A percentile compares a stretch with the other conserved stretches of the same genome.
Evolutionary conservation across 495 filamentous ascomycete genomes (phyloP).

Genomic region (Aspergillus bertholletiae): DNA sequence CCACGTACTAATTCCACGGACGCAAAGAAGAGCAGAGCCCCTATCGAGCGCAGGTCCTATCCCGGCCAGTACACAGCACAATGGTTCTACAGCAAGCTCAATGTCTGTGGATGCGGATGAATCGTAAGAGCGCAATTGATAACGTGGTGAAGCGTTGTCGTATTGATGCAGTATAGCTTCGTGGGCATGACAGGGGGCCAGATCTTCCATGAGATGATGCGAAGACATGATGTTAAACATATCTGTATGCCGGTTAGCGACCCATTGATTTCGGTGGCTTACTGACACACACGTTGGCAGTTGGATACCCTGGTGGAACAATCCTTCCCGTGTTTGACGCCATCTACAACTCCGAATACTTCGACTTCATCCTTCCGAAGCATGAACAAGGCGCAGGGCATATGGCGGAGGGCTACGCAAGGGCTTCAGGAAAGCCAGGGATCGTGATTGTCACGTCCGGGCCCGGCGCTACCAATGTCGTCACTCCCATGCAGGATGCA

Average conservation of each 20-base stretch:
- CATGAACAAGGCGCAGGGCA: slow-evolving; percentile 66
- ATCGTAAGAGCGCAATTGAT: too few relatives aligned
- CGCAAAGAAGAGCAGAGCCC: too few relatives aligned
- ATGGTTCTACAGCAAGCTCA: too few relatives aligned
- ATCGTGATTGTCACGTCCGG: slow-evolving; percentile 64
- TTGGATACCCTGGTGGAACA: slow-evolving; percentile 46
- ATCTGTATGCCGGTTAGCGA: too few relatives aligned
- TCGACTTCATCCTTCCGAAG: slow-evolving; percentile 58
- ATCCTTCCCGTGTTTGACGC: slow-evolving; percentile 56
- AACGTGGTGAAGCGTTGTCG: too few relatives aligned
- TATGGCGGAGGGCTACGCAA: slow-evolving; percentile 66
- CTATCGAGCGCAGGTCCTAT: too few relatives aligned
- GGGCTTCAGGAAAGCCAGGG: slow-evolving; percentile 55
- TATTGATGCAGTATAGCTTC: too few relatives aligned
- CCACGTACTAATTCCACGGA: too few relatives aligned
- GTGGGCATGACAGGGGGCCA: slow-evolving; percentile 93
- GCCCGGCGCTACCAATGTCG: slow-evolving; percentile 60
- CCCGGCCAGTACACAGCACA: too few relatives aligned
- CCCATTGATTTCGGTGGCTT: too few relatives aligned
- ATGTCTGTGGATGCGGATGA: too few relatives aligned
- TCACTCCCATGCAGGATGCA: slow-evolving; percentile 63
- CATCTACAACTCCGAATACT: slow-evolving; percentile 59
- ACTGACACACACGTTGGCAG: too few relatives aligned
- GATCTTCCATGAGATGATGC: slow-evolving; percentile 99
- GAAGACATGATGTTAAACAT: slow-evolving; percentile 85